These are phyloP conservation scores for Alternaria viburni DNA, from an alignment of 2,329 filamentous ascomycete species.

Conservation along the genomic window DNA sequence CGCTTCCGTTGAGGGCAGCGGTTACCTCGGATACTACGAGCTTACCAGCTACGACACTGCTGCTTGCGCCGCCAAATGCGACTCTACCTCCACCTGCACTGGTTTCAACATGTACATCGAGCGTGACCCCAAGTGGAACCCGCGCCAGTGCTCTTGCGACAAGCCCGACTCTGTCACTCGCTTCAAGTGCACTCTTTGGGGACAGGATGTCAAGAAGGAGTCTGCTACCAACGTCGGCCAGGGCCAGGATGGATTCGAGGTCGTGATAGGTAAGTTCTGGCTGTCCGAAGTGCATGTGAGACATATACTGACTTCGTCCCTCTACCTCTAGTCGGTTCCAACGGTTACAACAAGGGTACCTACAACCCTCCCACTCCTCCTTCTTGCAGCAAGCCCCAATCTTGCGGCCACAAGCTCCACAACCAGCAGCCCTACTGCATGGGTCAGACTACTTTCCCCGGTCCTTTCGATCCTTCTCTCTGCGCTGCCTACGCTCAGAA, in stretches of 20 bases:
- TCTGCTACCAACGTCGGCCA: slow-evolving; percentile 28
- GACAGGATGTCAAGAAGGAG: slow-evolving; percentile 25
- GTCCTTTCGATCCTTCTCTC: slow-evolving; percentile 32
- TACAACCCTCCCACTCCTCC: slow-evolving; percentile 27
- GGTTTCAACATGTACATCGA: slow-evolving; percentile 38
- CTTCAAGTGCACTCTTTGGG: slow-evolving; percentile 36
- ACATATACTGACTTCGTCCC: neutral
- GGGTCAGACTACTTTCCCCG: slow-evolving; percentile 33
- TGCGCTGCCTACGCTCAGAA: slow-evolving; percentile 32
- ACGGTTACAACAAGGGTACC: slow-evolving; percentile 39
- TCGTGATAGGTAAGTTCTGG: slow-evolving; percentile 26
- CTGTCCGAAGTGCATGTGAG: neutral
- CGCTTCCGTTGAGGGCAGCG: slow-evolving; percentile 23
- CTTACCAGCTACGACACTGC: slow-evolving; percentile 30
- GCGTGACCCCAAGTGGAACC: slow-evolving; percentile 34
- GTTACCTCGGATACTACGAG: slow-evolving; percentile 31
- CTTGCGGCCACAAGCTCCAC: slow-evolving; percentile 29
- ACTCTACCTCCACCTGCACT: slow-evolving; percentile 23
- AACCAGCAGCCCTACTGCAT: slow-evolving; percentile 34
- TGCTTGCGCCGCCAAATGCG: slow-evolving; percentile 26
- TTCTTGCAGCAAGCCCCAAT: slow-evolving; percentile 28
- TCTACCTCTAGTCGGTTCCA: slow-evolving; percentile 26
- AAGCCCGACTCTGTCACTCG: slow-evolving; percentile 25
- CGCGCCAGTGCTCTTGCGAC: slow-evolving; percentile 30
- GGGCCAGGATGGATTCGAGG: slow-evolving; percentile 31